Conservation (phyloP, 192 early-diverging fungal genomes). For the Irineochytrium annulatum region DNA sequence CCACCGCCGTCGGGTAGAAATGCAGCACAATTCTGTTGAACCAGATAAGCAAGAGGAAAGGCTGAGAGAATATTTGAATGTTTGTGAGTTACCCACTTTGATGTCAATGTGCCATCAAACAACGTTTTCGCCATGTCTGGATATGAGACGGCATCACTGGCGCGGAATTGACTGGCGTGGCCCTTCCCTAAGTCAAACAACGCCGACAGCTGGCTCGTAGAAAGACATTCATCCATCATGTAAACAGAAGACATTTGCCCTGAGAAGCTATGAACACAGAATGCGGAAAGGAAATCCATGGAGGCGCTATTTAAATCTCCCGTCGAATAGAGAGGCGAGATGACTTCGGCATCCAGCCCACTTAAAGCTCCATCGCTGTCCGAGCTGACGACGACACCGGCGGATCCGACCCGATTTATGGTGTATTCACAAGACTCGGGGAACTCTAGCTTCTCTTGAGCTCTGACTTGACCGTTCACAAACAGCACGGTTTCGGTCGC, state of each 20-base stretch:
- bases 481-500: constrained; percentile 20
- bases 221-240: constrained; percentile 32
- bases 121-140: constrained; percentile 21
- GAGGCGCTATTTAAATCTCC: no score
- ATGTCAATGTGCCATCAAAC: constrained; percentile 24
- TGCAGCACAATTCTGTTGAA: constrained; percentile 25
- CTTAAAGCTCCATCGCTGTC: no score
- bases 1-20: constrained; percentile 31
- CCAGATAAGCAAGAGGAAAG: background rate
- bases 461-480: constrained; percentile 25
- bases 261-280: constrained; percentile 15
- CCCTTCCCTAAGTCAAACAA: constrained; percentile 26
- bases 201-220: constrained; percentile 2
- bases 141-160: constrained; percentile 21
- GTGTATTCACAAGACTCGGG: constrained; percentile 25
- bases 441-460: constrained; percentile 31
- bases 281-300: constrained; percentile 7
- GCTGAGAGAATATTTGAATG: background rate
- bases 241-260: constrained; percentile 39
- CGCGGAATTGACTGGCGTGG: constrained; percentile 24
- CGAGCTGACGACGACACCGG: constrained; percentile 2
- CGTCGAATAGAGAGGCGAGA: no score
- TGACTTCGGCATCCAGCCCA: no score
- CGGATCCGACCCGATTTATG: constrained; percentile 22
- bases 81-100: background rate